Base-by-base conservation (phyloP, 306 rosid genomes). In the Malus sylvestris region DNA sequence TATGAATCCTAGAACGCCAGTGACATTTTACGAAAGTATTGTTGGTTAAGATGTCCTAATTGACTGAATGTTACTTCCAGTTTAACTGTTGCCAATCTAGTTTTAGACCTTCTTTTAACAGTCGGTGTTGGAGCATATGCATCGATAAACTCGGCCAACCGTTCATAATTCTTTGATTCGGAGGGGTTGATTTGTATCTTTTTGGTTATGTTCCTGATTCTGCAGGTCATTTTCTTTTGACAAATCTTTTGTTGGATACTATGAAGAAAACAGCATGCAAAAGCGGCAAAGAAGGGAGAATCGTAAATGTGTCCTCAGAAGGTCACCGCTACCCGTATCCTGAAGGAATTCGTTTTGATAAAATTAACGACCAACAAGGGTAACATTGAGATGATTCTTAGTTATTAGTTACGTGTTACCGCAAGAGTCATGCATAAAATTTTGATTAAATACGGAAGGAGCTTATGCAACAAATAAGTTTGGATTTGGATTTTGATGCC, bases 171-270 rank as follows among this genome's bases (percentile, higher is more conserved):
- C 40, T 35, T 35, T 35, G 40, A 35, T 35, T 35, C 40, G 6
- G 44, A 40, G 44, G 44, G 10, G 3, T 35, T 40, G 0, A 40
- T 40, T 40, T 40, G 44, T 40, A 40, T 8, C 44, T 40, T 40
- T 40, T 27, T 30, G 46, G 10, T 35, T 52, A 2, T 10, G 52
- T 40, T 35, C 40, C 59, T 68, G 52, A 64, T 69, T 72, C 7
- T 79, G 68, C 93, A 94, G 98, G 97, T 55, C 96, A 89, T 84
- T 92, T 94, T 92, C 95, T 92, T 49, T 78, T 94, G 82, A 89
- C 97, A 72, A 76, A 89, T 79, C 95, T 92, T 78, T 82, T 94
- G 73, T 72, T 92, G 89, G 98, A 94, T 25, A 85, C 81, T 8
- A 89, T 92, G 95, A 92, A 88, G 85, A 89, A 85, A 87, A 94